Evolutionary conservation across 2,329 filamentous ascomycete species (phyloP).

Genomic region (Botrytis aclada): DNA sequence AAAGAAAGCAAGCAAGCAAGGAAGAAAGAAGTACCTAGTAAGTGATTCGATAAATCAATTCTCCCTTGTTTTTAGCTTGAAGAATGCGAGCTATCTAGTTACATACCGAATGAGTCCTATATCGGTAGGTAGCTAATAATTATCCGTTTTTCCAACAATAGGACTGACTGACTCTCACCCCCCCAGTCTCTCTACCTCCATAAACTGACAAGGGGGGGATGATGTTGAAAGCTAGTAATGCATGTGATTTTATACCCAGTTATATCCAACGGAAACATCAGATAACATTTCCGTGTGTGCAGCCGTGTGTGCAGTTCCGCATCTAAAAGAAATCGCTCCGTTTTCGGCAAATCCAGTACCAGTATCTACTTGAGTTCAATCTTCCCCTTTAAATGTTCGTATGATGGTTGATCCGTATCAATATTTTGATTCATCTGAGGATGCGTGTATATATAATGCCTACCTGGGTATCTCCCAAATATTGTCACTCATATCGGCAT

Average conservation of each 20-base stretch:
- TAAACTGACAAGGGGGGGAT: background rate
- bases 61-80: background rate
- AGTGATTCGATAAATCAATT: background rate
- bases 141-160: background rate
- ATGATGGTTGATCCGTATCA: background rate
- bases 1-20: too few species aligned
- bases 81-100: background rate
- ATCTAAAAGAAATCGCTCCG: background rate
- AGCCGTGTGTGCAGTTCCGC: background rate
- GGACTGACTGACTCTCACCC: background rate
- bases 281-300: background rate
- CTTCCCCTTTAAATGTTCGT: background rate
- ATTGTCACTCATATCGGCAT: background rate
- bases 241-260: constrained; percentile 7
- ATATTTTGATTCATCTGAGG: background rate
- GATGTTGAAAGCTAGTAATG: background rate
- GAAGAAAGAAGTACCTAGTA: too few species aligned
- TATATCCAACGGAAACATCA: constrained; percentile 6
- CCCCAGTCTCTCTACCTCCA: background rate
- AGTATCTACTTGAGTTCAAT: background rate
- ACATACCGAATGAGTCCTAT: too few species aligned
- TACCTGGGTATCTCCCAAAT: background rate
- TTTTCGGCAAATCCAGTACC: background rate
- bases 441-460: background rate
- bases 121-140: background rate